Base-by-base conservation (phyloP, 2,329 filamentous ascomycete genomes). In the Ophiosphaerella korrae region DNA sequence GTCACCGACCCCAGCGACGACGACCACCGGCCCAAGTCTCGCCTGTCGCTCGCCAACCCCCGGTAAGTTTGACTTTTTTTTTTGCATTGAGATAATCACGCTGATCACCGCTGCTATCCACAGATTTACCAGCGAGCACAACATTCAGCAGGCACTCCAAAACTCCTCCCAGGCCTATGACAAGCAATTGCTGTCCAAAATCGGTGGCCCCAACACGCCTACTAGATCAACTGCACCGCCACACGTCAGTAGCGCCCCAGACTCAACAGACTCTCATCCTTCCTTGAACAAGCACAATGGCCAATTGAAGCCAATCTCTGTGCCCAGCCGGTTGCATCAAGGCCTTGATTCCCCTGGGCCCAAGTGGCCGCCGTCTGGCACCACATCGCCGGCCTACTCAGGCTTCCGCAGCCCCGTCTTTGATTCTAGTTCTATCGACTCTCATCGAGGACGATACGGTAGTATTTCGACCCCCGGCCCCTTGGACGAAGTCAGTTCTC, bases 131-230 rank as follows among this genome's bases (percentile, higher is more conserved):
- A 84, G 83, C 62, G 84, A 86, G 69, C 77, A 43, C 80, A 85
- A 55, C 77, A 86, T 41, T 40, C 78, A 82, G 56, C 76, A 80
- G 54, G 80, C 82, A 40, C 78, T 85, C 35, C 79, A 83, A 57
- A 79, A 77, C 49, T 85, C 83, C 2, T 85, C 82, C 21, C 81
- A 85, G 62, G 82, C 80, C 29, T 87, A 86, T 69, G 84, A 87
- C 63, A 82, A 85, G 66, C 81, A 84, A 54, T 72, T 86, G 11
- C 71, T 87, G 23, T 84, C 82, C 42, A 85, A 84, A 58, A 86
- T 86, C 51, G 83, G 83, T 29, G 84, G 84, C 40, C 79, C 82
- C 5, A 80, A 80, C 49, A 84, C 83, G 7, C 80, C 81, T 23
- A 80, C 81, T 14, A 75, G 80, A 42, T 75, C 65, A 5, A 59